A percentile compares a stretch with the other conserved stretches of the same genome.
These are phyloP conservation scores for Lignosus rhinocerotis DNA, from an alignment of 1,284 basidiomycete species.

Conservation along the genomic window DNA sequence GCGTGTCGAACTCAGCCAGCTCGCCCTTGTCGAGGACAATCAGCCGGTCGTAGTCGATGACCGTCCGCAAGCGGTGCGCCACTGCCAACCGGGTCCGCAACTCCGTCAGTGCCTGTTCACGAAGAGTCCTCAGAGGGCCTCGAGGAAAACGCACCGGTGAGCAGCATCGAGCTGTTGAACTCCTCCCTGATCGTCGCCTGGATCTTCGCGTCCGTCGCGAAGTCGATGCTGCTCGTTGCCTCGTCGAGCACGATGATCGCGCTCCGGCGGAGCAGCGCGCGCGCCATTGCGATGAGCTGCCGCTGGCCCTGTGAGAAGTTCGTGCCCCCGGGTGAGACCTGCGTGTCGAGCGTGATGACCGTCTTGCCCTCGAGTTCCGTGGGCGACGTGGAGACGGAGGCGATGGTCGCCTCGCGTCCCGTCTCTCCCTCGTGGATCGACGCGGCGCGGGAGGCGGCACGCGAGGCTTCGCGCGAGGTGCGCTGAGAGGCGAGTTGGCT, in stretches of 20 bases:
- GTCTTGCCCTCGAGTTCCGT: slow-evolving; percentile 55
- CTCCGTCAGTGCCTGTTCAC: not conserved
- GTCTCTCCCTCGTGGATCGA: slow-evolving; percentile 43
- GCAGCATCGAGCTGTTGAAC: slow-evolving; percentile 61
- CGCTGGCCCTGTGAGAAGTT: slow-evolving; percentile 88
- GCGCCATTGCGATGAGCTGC: slow-evolving; percentile 80
- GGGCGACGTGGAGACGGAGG: slow-evolving; percentile 38
- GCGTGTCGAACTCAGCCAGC: slow-evolving; percentile 84
- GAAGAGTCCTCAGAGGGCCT: not conserved
- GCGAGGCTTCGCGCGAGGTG: slow-evolving; percentile 49
- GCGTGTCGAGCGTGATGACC: slow-evolving; percentile 65
- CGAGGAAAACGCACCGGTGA: slow-evolving; percentile 49
- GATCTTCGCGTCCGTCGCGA: slow-evolving; percentile 76
- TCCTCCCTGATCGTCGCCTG: slow-evolving; percentile 81
- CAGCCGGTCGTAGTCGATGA: slow-evolving; percentile 80
- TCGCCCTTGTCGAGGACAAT: slow-evolving; percentile 82
- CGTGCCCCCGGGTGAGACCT: slow-evolving; percentile 76
- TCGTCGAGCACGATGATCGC: slow-evolving; percentile 85
- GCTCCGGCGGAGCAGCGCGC: slow-evolving; percentile 74
- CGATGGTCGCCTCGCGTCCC: slow-evolving; percentile 30
- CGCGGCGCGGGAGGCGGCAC: slow-evolving; percentile 48
- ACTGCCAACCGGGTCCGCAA: slow-evolving; percentile 4
- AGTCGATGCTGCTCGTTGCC: slow-evolving; percentile 77
- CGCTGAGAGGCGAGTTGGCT: slow-evolving; percentile 45
- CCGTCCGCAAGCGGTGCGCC: slow-evolving; percentile 50